Conservation (phyloP, 1,139 yeast species). For the Entelexis sorbosivorans region DNA sequence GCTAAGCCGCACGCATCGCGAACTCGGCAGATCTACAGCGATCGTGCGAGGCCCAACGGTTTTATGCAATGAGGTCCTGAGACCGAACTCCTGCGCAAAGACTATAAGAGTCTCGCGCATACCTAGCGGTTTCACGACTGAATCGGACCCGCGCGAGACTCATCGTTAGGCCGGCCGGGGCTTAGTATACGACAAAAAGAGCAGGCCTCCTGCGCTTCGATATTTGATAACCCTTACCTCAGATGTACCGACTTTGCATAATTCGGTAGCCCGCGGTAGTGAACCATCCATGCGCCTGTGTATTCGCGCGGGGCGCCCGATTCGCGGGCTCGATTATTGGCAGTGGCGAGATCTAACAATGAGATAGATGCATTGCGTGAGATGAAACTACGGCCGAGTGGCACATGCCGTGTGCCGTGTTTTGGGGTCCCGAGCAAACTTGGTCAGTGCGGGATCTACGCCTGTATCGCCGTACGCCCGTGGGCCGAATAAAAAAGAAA, state of each 20-base stretch:
- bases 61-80: not conserved
- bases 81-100: not conserved
- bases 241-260: not conserved
- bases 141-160: not conserved
- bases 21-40: not conserved
- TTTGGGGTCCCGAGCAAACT: too few relatives aligned
- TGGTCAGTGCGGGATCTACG: too few relatives aligned
- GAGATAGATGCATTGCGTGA: too few relatives aligned
- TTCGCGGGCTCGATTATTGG: too few relatives aligned
- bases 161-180: not conserved
- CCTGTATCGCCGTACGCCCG: too few relatives aligned
- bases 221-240: not conserved
- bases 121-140: not conserved
- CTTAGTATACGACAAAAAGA: not conserved
- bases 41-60: constrained; percentile 1
- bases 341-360: too few relatives aligned
- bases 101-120: not conserved
- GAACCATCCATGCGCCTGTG: not conserved
- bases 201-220: not conserved
- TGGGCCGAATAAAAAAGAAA: too few relatives aligned
- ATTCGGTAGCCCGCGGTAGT: not conserved
- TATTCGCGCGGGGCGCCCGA: too few relatives aligned
- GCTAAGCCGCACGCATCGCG: constrained; percentile 3
- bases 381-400: too few relatives aligned
- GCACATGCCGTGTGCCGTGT: too few relatives aligned